These are phyloP conservation scores for Xylaria intraflava DNA, from an alignment of 495 filamentous ascomycete species.

Conservation along the genomic window DNA sequence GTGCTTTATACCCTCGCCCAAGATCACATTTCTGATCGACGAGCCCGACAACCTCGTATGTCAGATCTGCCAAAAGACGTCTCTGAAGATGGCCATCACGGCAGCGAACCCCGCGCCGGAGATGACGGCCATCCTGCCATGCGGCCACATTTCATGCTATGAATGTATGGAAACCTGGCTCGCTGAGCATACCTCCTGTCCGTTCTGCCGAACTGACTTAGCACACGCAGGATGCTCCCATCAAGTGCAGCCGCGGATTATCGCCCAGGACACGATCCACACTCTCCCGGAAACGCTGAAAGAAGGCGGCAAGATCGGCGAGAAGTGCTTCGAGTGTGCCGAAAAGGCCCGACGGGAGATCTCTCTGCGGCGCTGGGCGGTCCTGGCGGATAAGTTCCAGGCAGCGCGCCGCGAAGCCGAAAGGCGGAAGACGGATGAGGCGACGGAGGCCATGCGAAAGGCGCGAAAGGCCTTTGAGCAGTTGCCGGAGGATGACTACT, in stretches of 20 bases:
- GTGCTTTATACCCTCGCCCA: conserved; percentile 16
- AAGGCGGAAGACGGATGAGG: neutral
- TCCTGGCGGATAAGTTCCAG: neutral
- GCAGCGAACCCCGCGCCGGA: neutral
- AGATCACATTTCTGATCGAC: conserved; percentile 20
- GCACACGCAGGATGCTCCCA: conserved; percentile 10
- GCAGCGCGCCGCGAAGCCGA: neutral
- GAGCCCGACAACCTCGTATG: conserved; percentile 13
- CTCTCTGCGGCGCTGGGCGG: neutral
- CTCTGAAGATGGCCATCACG: neutral
- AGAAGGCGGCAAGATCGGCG: conserved; percentile 6
- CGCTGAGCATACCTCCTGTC: neutral
- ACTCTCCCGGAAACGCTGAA: conserved; percentile 14
- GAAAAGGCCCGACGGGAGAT: neutral
- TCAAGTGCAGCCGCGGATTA: neutral
- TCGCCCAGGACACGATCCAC: conserved; percentile 12
- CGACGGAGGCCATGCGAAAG: neutral
- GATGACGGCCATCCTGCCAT: conserved; percentile 11
- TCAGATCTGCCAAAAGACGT: conserved; percentile 14
- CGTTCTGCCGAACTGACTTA: conserved; percentile 16
- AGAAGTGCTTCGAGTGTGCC: neutral
- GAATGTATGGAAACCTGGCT: conserved; percentile 9
- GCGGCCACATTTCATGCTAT: conserved; percentile 19
- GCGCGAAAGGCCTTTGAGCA: conserved; percentile 7
- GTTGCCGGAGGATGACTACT: conserved; percentile 2